These are phyloP conservation scores for Aspergillus pseudonomiae DNA, from an alignment of 2,329 filamentous ascomycete genomes.

Conservation along the genomic window DNA sequence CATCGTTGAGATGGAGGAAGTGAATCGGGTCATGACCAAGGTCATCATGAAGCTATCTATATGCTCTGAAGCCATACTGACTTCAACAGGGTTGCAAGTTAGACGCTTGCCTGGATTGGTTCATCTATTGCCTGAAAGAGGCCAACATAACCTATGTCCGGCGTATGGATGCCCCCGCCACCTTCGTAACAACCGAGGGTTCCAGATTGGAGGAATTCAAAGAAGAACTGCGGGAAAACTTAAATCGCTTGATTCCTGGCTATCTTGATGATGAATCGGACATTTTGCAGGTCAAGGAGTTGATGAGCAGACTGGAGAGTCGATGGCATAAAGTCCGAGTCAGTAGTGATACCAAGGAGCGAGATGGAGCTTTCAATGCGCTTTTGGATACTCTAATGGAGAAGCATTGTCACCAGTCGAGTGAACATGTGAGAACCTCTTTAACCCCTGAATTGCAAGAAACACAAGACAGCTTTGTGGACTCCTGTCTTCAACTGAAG, in stretches of 20 bases:
- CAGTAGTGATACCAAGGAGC: neutral
- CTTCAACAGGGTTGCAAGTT: neutral
- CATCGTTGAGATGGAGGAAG: neutral
- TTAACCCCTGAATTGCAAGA: too few relatives aligned
- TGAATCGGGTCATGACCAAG: neutral
- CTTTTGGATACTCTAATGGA: neutral
- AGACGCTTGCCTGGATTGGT: neutral
- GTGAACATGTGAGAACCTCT: neutral
- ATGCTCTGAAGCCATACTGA: neutral
- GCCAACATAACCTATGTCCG: accelerated
- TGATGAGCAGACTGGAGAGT: neutral
- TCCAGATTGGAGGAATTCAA: neutral
- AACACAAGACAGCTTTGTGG: neutral
- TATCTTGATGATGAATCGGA: neutral
- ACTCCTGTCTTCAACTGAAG: neutral
- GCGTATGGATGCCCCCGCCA: neutral
- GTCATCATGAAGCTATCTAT: neutral
- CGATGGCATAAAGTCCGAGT: neutral
- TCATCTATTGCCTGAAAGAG: neutral
- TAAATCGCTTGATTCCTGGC: neutral
- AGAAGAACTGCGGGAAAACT: neutral
- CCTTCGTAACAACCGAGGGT: neutral
- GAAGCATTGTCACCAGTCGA: neutral
- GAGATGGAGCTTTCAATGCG: neutral
- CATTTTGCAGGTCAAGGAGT: neutral